Evolutionary conservation across 1,284 basidiomycete species (phyloP), one percentile per base, ranked within the genome.

Genomic region (Ustilago trichophora): DNA sequence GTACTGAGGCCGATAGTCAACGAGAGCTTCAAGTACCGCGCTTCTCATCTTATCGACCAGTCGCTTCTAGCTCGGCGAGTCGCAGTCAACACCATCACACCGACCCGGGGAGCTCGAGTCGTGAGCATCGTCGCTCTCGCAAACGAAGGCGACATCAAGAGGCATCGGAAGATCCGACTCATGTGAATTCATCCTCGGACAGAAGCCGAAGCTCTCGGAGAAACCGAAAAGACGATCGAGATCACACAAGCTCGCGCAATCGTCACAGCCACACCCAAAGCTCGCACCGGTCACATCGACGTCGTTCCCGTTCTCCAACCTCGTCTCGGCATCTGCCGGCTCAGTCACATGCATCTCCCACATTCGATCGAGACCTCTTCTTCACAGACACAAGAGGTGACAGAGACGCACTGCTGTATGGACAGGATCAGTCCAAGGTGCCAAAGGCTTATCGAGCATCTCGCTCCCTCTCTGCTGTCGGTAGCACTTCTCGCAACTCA

Each of bases 331-430:
- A 31, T 42, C 40, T 18, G 13, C n/a, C 2, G 11, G 9, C 18
- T 29, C 40, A 22, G 11, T 22, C 13, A 29, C 27, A 26, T 34
- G 29, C 19, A 16, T 7, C 21, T 9, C 19, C 34, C 10, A 51
- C 42, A 9, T 53, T 51, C 24, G 50, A 60, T 22, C 31, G 40
- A 5, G 34, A 49, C 12, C 46, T 60, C 5, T 60, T 49, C 45
- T 44, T 44, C 36, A 54, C 41, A n/a, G 57, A 60, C n/a, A 60
- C 45, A 15, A 34, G n/a, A 41, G 57, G 57, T n/a, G 57, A 60
- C 31, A 3, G n/a, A 2, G 43, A 37, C 29, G 38, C 57, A 18
- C 26, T 49, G 11, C 19, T 40, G 10, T 60, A 60, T 13, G 57
- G 57, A 7, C 57, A 33, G 4, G 57, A 60, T 33, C 29, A 32